Base-by-base conservation (phyloP, 2,329 filamentous ascomycete species). In the Exophiala sideris region DNA sequence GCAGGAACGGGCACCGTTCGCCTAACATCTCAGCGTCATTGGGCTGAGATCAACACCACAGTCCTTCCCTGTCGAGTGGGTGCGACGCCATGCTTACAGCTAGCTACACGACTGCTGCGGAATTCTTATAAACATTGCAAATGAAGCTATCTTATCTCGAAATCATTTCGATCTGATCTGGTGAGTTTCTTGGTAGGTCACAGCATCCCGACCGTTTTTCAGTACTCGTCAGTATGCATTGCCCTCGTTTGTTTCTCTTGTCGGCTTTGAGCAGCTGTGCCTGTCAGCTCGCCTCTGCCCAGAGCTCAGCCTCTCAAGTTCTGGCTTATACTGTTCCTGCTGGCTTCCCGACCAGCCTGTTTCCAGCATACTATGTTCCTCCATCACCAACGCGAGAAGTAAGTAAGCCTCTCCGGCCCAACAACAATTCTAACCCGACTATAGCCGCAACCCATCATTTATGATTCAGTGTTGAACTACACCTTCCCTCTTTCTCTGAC, bases 401-500 rank as follows among this genome's bases (percentile, higher is more conserved):
- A 56, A 50, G 38, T 20, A 24, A 8, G 7, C 5, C 5, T 29
- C 5, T 29, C n/a, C 14, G 21, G 2, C 4, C 12, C 6, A 6
- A 12, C 39, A 16, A 41, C 14, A 8, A 41, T 9, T 20, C 39
- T 41, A 21, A 41, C 14, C 10, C 11, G 14, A 32, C 3, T n/a
- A 4, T 33, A 80, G 63, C 78, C 78, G n/a, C 78, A 81, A 59
- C 78, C 78, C 24, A 74, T 73, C 11, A 64, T 84, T 3, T 71
- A 74, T 56, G 80, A 84, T 65, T 77, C 79, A 0, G 68, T 82
- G 24, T 65, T 82, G 44, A 78, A 82, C 58, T 71, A 75, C 57
- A 82, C 78, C 2, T 83, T 73, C 52, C 79, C 78, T 1, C 67
- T 74, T 32, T 79, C 81, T 57, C 65, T 84, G 47, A 84, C 81